Evolutionary conservation across 768 basidiomycete species (phyloP).

Genomic region (Ramaria sp.): DNA sequence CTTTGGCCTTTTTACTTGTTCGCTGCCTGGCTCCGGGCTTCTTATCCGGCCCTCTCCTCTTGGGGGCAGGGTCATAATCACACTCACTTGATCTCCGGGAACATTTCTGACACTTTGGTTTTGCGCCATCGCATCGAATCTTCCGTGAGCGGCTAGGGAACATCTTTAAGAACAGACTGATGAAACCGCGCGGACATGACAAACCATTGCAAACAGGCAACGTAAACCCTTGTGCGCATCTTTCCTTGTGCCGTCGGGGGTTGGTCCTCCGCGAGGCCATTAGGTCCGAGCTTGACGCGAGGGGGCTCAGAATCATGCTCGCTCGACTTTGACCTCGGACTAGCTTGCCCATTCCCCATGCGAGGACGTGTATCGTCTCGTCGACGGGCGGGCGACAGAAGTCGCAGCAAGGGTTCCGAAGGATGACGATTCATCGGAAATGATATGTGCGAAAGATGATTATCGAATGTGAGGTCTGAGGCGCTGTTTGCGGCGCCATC

Average conservation of each 20-base stretch:
- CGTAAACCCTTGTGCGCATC: constrained; percentile 61
- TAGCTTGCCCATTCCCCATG: background rate
- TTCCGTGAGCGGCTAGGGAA: constrained; percentile 57
- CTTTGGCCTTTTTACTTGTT: constrained; percentile 16
- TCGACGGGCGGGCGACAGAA: background rate
- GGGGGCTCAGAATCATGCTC: background rate
- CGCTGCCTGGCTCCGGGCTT: constrained; percentile 72
- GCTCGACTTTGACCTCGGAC: background rate
- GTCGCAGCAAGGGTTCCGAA: background rate
- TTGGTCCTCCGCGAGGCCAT: constrained; percentile 53
- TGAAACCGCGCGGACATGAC: constrained; percentile 14
- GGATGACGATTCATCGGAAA: background rate
- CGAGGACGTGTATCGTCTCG: background rate
- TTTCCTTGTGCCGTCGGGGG: constrained; percentile 78
- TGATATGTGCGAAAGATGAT: background rate
- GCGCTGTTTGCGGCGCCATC: background rate
- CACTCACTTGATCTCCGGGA: constrained; percentile 45
- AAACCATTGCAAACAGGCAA: constrained; percentile 73
- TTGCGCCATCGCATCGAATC: constrained; percentile 75
- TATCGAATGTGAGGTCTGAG: background rate
- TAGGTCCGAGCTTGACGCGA: constrained; percentile 4
- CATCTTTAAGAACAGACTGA: constrained; percentile 4
- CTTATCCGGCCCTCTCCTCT: constrained; percentile 73
- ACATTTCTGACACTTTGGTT: constrained; percentile 69
- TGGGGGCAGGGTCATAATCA: constrained; percentile 59